These are phyloP conservation scores for Brettanomyces naardenensis DNA, from an alignment of 805 yeast species.

Conservation along the genomic window DNA sequence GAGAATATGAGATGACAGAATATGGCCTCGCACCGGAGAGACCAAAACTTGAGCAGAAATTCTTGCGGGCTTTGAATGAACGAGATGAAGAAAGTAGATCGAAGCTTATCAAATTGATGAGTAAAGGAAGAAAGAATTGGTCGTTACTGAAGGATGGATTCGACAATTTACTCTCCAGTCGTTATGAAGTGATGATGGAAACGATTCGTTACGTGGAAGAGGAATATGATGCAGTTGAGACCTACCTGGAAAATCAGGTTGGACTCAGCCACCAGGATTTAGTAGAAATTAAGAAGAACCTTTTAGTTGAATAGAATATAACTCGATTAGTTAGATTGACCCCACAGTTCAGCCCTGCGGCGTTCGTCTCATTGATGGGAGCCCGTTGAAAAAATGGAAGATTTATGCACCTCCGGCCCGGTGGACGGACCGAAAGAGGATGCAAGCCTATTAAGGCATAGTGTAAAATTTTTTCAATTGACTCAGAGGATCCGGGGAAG, in stretches of 20 bases:
- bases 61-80: conserved; percentile 22
- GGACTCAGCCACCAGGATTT: conserved; percentile 36
- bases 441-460: too few relatives aligned
- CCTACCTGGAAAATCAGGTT: conserved; percentile 36
- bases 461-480: too few relatives aligned
- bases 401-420: too few relatives aligned
- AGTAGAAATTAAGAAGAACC: not conserved
- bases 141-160: conserved; percentile 43
- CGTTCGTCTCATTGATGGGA: too few relatives aligned
- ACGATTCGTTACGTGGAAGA: conserved; percentile 45
- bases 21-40: conserved; percentile 51
- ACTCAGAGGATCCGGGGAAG: too few relatives aligned
- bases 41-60: conserved; percentile 29
- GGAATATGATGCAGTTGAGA: conserved; percentile 46
- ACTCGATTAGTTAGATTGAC: not conserved
- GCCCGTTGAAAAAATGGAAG: too few relatives aligned
- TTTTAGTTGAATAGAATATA: not conserved
- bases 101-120: conserved; percentile 19
- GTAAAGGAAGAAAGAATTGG: conserved; percentile 23
- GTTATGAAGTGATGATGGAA: conserved; percentile 62
- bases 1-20: conserved; percentile 72
- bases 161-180: conserved; percentile 50
- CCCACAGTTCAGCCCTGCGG: too few relatives aligned
- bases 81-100: conserved; percentile 12
- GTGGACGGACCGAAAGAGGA: too few relatives aligned